Percentiles rank a stretch among this genome's conserved stretches.
phyloP scores from a whole-genome alignment of 1,284 basidiomycete genomes.

The Agroathelia rolfsii region DNA sequence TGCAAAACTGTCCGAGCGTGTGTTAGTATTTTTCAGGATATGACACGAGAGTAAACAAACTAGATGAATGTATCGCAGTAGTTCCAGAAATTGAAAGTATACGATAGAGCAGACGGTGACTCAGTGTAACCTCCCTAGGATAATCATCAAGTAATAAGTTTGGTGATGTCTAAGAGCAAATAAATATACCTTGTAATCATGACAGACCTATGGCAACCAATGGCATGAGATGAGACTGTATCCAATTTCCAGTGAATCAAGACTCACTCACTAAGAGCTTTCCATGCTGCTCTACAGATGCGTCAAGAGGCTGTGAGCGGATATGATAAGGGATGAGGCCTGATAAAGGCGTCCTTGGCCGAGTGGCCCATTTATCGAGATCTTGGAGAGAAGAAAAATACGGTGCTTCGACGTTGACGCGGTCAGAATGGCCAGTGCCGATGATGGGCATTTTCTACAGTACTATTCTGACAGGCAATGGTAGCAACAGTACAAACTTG shows the following conservation, averaged over 20 bases:
- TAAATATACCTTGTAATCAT: constrained; percentile 78
- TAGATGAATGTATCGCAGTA: constrained; percentile 70
- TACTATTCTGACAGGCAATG: constrained; percentile 11
- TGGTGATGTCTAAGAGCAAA: constrained; percentile 5
- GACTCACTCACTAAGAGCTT: constrained; percentile 50
- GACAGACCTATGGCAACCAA: constrained; percentile 59
- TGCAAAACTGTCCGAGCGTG: constrained; percentile 80
- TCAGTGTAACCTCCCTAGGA: constrained; percentile 74
- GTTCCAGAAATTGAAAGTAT: constrained; percentile 79
- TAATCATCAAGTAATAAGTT: constrained; percentile 13
- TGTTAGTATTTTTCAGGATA: no score
- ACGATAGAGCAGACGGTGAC: constrained; percentile 45
- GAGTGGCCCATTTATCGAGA: constrained; percentile 30
- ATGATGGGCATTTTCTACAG: constrained; percentile 27
- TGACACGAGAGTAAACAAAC: constrained; percentile 27
- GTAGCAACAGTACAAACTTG: constrained; percentile 5
- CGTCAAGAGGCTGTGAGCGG: constrained; percentile 19
- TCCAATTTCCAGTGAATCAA: no score
- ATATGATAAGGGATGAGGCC: constrained; percentile 32
- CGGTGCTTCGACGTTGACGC: constrained; percentile 23
- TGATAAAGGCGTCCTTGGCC: constrained; percentile 21
- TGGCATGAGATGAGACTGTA: no score
- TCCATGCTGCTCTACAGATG: constrained; percentile 21
- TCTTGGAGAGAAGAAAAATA: constrained; percentile 31
- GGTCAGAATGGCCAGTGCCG: constrained; percentile 25